Percentiles rank a stretch among this genome's conserved stretches.
phyloP scores from a whole-genome alignment of 371 early-diverging fungal species.

The Lichtheimia hyalospora region DNA sequence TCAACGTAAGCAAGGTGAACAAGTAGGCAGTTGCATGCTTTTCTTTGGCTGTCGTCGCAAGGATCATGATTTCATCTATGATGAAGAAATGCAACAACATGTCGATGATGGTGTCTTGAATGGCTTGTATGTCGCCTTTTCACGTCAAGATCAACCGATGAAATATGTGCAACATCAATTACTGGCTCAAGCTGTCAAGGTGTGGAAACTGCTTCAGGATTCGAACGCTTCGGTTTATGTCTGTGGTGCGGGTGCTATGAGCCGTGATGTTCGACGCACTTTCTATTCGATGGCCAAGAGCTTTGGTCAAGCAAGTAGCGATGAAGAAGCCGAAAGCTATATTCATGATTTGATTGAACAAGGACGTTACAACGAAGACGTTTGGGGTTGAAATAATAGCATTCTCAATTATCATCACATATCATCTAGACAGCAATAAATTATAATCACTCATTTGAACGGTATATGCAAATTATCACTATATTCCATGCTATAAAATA shows the following conservation, averaged over 20 bases:
- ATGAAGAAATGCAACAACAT: constrained; percentile 59
- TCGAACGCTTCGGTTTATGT: constrained; percentile 32
- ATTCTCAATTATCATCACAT: too few species aligned
- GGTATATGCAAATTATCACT: too few species aligned
- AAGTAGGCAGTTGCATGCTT: constrained; percentile 38
- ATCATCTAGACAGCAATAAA: too few species aligned
- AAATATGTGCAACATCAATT: constrained; percentile 49
- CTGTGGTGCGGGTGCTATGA: constrained; percentile 46
- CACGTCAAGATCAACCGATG: constrained; percentile 35
- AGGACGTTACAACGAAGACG: constrained; percentile 44
- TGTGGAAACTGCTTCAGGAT: constrained; percentile 28
- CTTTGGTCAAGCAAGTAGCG: constrained; percentile 24
- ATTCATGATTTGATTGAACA: constrained; percentile 23
- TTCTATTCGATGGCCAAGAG: constrained; percentile 24
- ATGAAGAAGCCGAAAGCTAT: constrained; percentile 23
- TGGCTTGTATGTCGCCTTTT: constrained; percentile 70
- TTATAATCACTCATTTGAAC: too few species aligned
- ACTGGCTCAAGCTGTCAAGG: constrained; percentile 26
- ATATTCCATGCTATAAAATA: too few species aligned
- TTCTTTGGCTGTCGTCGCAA: constrained; percentile 85
- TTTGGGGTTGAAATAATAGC: constrained; percentile 55
- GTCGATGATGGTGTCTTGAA: constrained; percentile 46
- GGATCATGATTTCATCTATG: constrained; percentile 73
- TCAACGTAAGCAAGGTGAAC: constrained; percentile 25
- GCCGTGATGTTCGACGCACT: constrained; percentile 40